Percentiles rank a stretch among this genome's conserved stretches.
phyloP scores from a whole-genome alignment of 768 basidiomycete species.

The Xerocomus spinulosus region DNA sequence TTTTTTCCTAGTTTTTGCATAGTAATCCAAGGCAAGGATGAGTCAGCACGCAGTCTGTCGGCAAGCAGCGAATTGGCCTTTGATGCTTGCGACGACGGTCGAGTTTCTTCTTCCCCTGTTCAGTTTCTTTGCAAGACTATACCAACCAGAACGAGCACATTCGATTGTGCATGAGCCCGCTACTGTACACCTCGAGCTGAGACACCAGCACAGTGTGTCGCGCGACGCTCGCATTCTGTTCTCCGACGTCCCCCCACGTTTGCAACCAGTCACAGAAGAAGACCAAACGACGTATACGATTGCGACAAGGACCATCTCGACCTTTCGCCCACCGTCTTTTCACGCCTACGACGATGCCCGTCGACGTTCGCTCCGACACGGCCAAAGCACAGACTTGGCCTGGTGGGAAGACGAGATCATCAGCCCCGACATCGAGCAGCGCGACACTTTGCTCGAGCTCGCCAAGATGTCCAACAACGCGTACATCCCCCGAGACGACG shows the following conservation, averaged over 20 bases:
- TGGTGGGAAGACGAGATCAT: constrained; percentile 77
- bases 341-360: constrained; percentile 41
- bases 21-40: constrained; percentile 4
- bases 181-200: constrained; percentile 48
- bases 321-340: constrained; percentile 48
- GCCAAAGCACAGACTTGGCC: constrained; percentile 41
- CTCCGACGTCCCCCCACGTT: constrained; percentile 38
- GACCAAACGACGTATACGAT: constrained; percentile 34
- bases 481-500: constrained; percentile 60
- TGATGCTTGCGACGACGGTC: constrained; percentile 40
- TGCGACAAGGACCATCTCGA: constrained; percentile 33
- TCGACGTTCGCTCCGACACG: constrained; percentile 40
- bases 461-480: constrained; percentile 97
- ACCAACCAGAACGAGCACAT: constrained; percentile 2
- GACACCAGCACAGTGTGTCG: constrained; percentile 59
- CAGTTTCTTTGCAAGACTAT: constrained; percentile 13
- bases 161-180: background rate
- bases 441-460: constrained; percentile 71
- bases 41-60: constrained; percentile 12
- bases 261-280: constrained; percentile 5
- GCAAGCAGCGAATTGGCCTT: background rate
- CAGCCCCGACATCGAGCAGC: constrained; percentile 72
- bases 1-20: constrained; percentile 1
- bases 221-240: constrained; percentile 48
- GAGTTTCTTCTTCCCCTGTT: constrained; percentile 45